Percentiles rank a stretch among this genome's conserved stretches.
phyloP scores from a whole-genome alignment of 2,329 filamentous ascomycete genomes.

The Endothia cerciana region DNA sequence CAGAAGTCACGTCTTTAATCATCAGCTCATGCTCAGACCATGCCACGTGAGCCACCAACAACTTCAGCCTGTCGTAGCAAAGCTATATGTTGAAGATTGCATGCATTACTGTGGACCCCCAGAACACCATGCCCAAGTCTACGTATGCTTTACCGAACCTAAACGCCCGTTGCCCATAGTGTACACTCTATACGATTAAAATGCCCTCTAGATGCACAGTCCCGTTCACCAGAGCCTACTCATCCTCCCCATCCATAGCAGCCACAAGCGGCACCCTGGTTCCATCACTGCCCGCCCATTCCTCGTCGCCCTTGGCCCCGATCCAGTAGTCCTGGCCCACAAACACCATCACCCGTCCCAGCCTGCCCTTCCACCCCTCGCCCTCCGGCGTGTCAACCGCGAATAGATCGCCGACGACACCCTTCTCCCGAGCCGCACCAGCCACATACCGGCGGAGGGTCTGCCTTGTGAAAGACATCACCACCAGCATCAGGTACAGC shows the following conservation, averaged over 20 bases:
- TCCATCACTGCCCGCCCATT: slow-evolving; percentile 66
- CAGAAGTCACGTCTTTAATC: no score
- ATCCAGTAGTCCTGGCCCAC: slow-evolving; percentile 82
- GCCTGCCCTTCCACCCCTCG: slow-evolving; percentile 75
- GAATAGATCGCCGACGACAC: slow-evolving; percentile 58
- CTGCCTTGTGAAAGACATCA: slow-evolving; percentile 80
- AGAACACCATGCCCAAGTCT: neutral
- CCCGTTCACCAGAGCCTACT: slow-evolving; percentile 23
- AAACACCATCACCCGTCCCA: slow-evolving; percentile 79
- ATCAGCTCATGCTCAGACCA: neutral
- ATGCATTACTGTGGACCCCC: neutral
- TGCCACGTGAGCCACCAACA: no score
- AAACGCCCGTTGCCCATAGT: neutral
- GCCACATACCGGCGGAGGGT: slow-evolving; percentile 73
- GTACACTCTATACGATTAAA: neutral
- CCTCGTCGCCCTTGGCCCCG: slow-evolving; percentile 60
- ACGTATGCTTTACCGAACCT: neutral
- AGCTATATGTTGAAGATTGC: neutral
- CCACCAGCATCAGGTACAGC: slow-evolving; percentile 81
- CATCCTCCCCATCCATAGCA: slow-evolving; percentile 7
- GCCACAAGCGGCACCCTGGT: slow-evolving; percentile 36
- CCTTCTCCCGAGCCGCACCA: slow-evolving; percentile 34
- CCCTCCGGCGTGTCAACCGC: slow-evolving; percentile 71
- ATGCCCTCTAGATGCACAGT: neutral
- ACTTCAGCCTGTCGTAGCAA: neutral